Percentiles rank a stretch among this genome's conserved stretches.
Conservation (phyloP, 2,329 filamentous ascomycete genomes). For the Aspergillus carbonarius region DNA sequence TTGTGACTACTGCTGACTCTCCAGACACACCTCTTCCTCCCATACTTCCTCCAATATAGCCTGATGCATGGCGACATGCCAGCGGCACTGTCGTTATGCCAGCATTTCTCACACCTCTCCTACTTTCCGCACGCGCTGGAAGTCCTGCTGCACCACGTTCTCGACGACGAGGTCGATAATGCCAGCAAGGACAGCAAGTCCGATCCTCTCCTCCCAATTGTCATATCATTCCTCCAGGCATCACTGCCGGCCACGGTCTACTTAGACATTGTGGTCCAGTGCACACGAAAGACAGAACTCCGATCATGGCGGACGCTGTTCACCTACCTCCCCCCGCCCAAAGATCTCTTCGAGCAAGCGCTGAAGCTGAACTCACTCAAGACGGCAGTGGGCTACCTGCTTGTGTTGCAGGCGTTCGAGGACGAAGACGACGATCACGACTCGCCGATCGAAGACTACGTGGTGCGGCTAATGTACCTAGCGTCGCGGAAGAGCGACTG, state of each 20-base stretch:
- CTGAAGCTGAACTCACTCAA: slow-evolving; percentile 82
- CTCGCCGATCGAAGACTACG: slow-evolving; percentile 56
- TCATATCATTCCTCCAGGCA: slow-evolving; percentile 64
- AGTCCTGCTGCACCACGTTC: slow-evolving; percentile 84
- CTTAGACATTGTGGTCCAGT: slow-evolving; percentile 93
- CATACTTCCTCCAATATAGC: slow-evolving; percentile 79
- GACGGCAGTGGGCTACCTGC: slow-evolving; percentile 93
- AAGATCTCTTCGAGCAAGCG: slow-evolving; percentile 91
- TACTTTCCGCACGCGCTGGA: slow-evolving; percentile 95
- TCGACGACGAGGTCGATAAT: slow-evolving; percentile 90
- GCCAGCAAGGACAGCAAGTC: slow-evolving; percentile 30
- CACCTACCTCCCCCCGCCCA: slow-evolving; percentile 81
- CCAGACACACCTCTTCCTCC: slow-evolving; percentile 88
- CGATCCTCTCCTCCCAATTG: slow-evolving; percentile 46
- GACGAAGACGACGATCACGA: slow-evolving; percentile 49
- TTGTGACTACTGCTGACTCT: slow-evolving; percentile 5
- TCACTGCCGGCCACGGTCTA: slow-evolving; percentile 71
- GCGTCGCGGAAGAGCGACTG: slow-evolving; percentile 86
- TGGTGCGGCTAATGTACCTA: slow-evolving; percentile 74
- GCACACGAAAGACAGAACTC: slow-evolving; percentile 94
- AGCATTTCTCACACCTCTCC: slow-evolving; percentile 79
- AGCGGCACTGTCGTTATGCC: slow-evolving; percentile 76
- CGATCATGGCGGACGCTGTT: slow-evolving; percentile 95
- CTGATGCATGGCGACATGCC: slow-evolving; percentile 73
- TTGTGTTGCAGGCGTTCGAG: slow-evolving; percentile 82